Conservation (phyloP, 345 rosid species). For the Ceriops tagal region DNA sequence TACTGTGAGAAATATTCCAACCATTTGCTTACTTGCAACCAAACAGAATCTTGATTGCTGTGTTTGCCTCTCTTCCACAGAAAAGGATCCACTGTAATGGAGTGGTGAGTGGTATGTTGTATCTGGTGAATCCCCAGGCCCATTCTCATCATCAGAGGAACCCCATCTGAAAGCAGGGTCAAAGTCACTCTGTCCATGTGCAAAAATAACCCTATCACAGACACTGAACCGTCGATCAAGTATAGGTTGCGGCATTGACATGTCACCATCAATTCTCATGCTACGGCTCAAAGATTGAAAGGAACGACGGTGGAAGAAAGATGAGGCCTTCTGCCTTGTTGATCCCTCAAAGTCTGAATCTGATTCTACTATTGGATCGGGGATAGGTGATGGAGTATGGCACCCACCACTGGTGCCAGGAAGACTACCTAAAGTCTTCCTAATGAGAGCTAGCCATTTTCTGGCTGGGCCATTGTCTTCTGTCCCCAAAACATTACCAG, state of each 20-base stretch:
- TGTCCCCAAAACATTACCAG: constrained; percentile 93
- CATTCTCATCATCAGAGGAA: constrained; percentile 89
- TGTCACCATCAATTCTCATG: constrained; percentile 57
- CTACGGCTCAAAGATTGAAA: constrained; percentile 74
- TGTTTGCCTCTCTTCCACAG: constrained; percentile 42
- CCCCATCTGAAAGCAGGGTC: constrained; percentile 64
- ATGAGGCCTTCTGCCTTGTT: constrained; percentile 45
- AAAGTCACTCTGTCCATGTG: constrained; percentile 57
- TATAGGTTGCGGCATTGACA: constrained; percentile 39
- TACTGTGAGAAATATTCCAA: constrained; percentile 84
- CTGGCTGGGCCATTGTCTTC: constrained; percentile 89
- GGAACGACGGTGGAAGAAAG: constrained; percentile 69
- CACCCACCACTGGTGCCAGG: constrained; percentile 58
- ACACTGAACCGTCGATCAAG: constrained; percentile 74
- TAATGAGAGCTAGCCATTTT: constrained; percentile 86
- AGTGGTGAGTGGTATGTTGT: constrained; percentile 41
- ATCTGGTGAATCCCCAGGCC: constrained; percentile 53
- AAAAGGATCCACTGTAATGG: constrained; percentile 45
- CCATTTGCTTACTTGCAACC: constrained; percentile 98
- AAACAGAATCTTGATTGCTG: constrained; percentile 68
- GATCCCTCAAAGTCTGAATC: constrained; percentile 85
- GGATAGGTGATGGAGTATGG: constrained; percentile 74
- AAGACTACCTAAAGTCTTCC: constrained; percentile 76
- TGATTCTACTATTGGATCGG: constrained; percentile 78
- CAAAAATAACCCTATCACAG: constrained; percentile 68